Percentiles rank a stretch among this genome's conserved stretches.
Conservation (phyloP, 345 rosid species). For the Adansonia digitata region DNA sequence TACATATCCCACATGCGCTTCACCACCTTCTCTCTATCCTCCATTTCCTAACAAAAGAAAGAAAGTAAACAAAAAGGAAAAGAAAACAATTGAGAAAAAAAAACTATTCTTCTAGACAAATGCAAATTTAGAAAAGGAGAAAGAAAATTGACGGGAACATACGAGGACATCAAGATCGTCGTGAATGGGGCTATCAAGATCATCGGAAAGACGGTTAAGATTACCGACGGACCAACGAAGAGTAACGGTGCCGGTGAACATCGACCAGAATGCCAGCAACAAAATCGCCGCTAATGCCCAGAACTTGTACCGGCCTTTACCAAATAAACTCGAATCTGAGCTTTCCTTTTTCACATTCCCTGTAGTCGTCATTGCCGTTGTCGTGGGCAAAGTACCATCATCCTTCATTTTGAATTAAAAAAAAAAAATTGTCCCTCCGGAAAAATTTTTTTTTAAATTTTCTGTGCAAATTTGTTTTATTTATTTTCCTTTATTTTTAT, state of each 20-base stretch:
- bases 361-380: slow-evolving; percentile 28
- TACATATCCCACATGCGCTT: slow-evolving; percentile 84
- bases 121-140: not conserved
- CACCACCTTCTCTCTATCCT: slow-evolving; percentile 80
- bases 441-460: not conserved
- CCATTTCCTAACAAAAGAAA: slow-evolving; percentile 54
- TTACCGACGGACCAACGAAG: slow-evolving; percentile 68
- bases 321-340: too few relatives aligned
- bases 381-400: slow-evolving; percentile 43
- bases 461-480: not conserved
- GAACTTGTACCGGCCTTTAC: too few relatives aligned
- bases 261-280: slow-evolving; percentile 71
- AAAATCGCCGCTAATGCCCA: slow-evolving; percentile 71
- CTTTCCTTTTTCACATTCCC: slow-evolving; percentile 40
- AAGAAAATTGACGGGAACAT: slow-evolving; percentile 10
- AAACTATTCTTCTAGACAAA: not conserved
- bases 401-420: slow-evolving; percentile 47
- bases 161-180: slow-evolving; percentile 72
- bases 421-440: too few relatives aligned
- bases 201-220: slow-evolving; percentile 53
- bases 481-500: not conserved
- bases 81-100: not conserved
- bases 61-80: not conserved
- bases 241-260: too few relatives aligned
- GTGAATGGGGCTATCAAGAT: slow-evolving; percentile 37